Evolutionary conservation across 2,329 filamentous ascomycete species (phyloP), one percentile per base, ranked within the genome.

Genomic region (Cucurbitaria berberidis): DNA sequence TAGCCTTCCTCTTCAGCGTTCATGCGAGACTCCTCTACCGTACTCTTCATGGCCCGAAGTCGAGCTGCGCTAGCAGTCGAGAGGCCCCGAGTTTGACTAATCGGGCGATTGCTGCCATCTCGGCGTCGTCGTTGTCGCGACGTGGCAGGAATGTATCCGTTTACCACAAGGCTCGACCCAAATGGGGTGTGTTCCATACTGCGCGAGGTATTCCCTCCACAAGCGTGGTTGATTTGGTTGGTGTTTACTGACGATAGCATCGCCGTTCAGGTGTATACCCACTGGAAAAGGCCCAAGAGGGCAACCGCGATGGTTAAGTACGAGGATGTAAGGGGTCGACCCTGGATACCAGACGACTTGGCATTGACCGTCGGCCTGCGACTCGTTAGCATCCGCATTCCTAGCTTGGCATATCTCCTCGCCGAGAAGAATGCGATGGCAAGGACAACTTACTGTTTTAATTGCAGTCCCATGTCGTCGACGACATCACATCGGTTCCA

Each of bases 381-480:
- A n/a, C n/a, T 27, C 36, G 51, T 64, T 43, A 64, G 60, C 49
- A 35, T 41, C n/a, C 27, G 21, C 35, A 36, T 53, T 53, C 38
- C 30, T 29, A 40, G 39, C 29, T 42, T 24, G 38, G 38, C 34
- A 27, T 34, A 53, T 45, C 38, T 50, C 34, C 46, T 35, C n/a
- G n/a, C n/a, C 16, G 10, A 29, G n/a, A 36, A 44, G n/a, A 32
- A 34, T 27, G 44, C 24, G 40, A 13, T 24, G 3, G 35, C 32
- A 11, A 3, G 35, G 24, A 27, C 45, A 19, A 67, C 71, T 66
- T 61, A 74, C 70, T 71, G 66, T 35, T 68, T 62, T 19, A 70
- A 19, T 26, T 68, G 64, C 43, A 70, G 29, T 2, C 68, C 67
- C 62, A 72, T 62, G 9, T 51, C 57, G n/a, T 51, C 43, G 29